A percentile compares a stretch with the other conserved stretches of the same genome.
phyloP scores from a whole-genome alignment of 23 red algal species.

The Porphyridium purpureum region DNA sequence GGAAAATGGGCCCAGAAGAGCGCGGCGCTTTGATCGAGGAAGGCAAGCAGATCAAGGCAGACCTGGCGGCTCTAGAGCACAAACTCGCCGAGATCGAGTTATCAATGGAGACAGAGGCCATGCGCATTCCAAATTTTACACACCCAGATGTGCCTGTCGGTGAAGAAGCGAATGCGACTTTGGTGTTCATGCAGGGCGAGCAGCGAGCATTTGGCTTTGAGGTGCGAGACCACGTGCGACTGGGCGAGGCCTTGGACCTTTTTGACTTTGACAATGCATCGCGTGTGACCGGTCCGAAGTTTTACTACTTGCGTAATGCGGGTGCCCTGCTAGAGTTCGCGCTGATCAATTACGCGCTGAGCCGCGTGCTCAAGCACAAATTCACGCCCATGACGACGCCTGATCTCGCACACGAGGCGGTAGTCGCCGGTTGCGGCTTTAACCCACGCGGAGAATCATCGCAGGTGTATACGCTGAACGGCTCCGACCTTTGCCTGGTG shows the following conservation, averaged over 20 bases:
- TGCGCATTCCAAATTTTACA: constrained; percentile 65
- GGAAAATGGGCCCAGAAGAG: constrained; percentile 32
- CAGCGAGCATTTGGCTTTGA: constrained; percentile 32
- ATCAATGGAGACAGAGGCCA: constrained; percentile 30
- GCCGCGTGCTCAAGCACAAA: constrained; percentile 19
- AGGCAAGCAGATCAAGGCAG: constrained; percentile 66
- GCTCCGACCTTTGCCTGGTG: constrained; percentile 76
- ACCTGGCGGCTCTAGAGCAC: constrained; percentile 25
- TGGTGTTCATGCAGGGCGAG: constrained; percentile 21
- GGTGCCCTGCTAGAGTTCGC: constrained; percentile 90
- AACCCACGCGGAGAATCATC: constrained; percentile 70
- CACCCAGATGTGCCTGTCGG: constrained; percentile 77
- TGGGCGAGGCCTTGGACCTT: constrained; percentile 32
- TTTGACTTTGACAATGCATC: constrained; percentile 89
- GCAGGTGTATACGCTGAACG: constrained; percentile 74
- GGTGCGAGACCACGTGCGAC: constrained; percentile 35
- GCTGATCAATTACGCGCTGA: constrained; percentile 89
- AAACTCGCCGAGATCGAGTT: constrained; percentile 27
- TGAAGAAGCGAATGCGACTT: constrained; percentile 32
- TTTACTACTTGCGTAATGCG: constrained; percentile 90
- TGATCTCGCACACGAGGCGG: constrained; percentile 67
- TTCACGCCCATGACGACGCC: constrained; percentile 89
- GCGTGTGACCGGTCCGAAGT: constrained; percentile 68
- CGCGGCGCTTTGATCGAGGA: constrained; percentile 30
- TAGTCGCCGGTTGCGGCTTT: constrained; percentile 87